Evolutionary conservation across 83 land plant species (phyloP).

Genomic region (Picea engelmannii): DNA sequence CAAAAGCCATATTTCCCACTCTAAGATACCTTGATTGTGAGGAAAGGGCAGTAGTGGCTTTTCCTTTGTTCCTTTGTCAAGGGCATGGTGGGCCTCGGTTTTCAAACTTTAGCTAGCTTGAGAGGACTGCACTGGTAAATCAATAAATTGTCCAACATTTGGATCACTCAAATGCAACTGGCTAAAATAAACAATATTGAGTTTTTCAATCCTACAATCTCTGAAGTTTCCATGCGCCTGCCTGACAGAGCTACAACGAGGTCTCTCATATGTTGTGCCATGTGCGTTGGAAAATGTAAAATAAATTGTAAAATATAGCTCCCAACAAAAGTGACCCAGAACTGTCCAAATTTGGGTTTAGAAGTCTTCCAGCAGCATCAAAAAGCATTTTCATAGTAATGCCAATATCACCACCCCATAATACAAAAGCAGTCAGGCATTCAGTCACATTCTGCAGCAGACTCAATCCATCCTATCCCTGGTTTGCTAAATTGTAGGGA

Average conservation of each 20-base stretch:
- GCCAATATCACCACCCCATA: slow-evolving; percentile 72
- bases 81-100: no score
- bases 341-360: slow-evolving; percentile 84
- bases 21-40: no score
- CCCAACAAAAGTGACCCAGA: slow-evolving; percentile 88
- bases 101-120: no score
- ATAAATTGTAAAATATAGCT: slow-evolving; percentile 81
- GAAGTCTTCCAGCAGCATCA: slow-evolving; percentile 89
- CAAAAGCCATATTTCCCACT: no score
- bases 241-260: slow-evolving; percentile 82
- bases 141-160: no score
- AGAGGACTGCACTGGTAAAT: no score
- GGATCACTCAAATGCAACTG: not conserved
- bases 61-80: no score
- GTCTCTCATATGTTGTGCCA: slow-evolving; percentile 73
- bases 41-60: no score
- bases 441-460: slow-evolving; percentile 92
- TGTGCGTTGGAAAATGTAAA: slow-evolving; percentile 72
- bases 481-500: no score
- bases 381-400: slow-evolving; percentile 80
- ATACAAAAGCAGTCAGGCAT: slow-evolving; percentile 78
- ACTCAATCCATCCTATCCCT: no score
- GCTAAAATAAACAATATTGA: slow-evolving; percentile 87
- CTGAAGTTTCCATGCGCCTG: slow-evolving; percentile 75
- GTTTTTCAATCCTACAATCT: slow-evolving; percentile 67